Conservation (phyloP, 2,329 filamentous ascomycete species). For the Exophiala viscosa region DNA sequence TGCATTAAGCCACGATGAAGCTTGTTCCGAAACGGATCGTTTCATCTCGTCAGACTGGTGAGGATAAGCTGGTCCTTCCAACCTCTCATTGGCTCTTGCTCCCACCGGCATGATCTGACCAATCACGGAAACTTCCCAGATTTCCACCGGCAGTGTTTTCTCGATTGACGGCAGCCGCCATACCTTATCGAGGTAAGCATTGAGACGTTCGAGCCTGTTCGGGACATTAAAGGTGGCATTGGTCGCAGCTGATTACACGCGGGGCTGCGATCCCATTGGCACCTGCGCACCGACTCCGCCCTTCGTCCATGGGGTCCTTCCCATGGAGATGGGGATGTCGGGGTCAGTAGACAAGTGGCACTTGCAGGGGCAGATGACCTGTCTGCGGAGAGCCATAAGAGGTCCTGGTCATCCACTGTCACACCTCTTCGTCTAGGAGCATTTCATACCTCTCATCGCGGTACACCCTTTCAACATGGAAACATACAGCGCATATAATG, state of each 20-base stretch:
- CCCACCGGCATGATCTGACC: background rate
- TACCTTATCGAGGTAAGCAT: background rate
- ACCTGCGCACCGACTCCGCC: background rate
- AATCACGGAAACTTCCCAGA: background rate
- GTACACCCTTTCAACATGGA: background rate
- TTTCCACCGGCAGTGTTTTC: background rate
- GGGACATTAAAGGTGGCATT: no score
- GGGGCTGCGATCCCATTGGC: background rate
- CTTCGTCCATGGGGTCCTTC: background rate
- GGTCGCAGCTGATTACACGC: no score
- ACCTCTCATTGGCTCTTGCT: background rate
- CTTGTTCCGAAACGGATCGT: no score
- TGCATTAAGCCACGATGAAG: no score
- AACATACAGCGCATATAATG: slow-evolving; percentile 7
- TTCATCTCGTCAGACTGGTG: no score
- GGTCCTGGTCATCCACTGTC: background rate
- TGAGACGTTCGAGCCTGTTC: background rate
- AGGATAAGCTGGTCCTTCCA: no score
- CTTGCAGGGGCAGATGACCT: background rate
- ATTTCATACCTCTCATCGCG: background rate
- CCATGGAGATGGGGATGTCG: background rate
- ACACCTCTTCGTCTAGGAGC: background rate
- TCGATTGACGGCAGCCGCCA: background rate
- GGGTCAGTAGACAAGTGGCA: background rate
- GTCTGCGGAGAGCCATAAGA: background rate